Percentiles rank a stretch among this genome's conserved stretches.
phyloP scores from a whole-genome alignment of 2,329 filamentous ascomycete genomes.

The Aureobasidium leucospermi region DNA sequence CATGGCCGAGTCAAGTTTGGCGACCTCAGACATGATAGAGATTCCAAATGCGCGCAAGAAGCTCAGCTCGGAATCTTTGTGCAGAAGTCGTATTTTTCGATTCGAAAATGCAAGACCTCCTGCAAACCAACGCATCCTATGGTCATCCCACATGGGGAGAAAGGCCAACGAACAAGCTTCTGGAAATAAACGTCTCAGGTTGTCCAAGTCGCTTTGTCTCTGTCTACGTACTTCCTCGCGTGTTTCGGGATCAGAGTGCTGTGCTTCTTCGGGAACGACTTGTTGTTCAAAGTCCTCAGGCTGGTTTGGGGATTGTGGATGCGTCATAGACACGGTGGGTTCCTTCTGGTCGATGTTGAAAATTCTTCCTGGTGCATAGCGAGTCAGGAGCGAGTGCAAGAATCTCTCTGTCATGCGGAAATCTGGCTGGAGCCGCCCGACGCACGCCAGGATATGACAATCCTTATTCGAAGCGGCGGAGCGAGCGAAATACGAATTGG shows the following conservation, averaged over 20 bases:
- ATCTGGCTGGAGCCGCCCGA: not conserved
- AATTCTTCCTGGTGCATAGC: conserved; percentile 20
- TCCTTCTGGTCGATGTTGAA: conserved; percentile 19
- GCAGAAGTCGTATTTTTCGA: conserved; percentile 35
- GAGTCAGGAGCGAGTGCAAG: conserved; percentile 19
- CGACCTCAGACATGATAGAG: conserved; percentile 35
- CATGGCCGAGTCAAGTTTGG: conserved; percentile 32
- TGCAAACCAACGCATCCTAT: conserved; percentile 31
- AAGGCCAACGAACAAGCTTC: conserved; percentile 41
- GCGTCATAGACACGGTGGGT: not conserved
- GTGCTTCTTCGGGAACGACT: not conserved
- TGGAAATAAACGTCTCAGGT: conserved; percentile 28
- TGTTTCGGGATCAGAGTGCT: not conserved
- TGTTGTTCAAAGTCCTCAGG: not conserved
- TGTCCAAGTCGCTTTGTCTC: not conserved
- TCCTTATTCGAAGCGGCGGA: not conserved
- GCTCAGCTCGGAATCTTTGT: conserved; percentile 34
- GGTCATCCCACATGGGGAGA: conserved; percentile 46
- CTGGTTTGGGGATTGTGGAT: not conserved
- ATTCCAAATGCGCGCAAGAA: conserved; percentile 37
- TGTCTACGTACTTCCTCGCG: not conserved
- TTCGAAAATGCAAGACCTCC: conserved; percentile 42
- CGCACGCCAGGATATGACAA: not conserved
- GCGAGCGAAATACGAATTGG: not conserved
- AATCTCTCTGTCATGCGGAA: conserved; percentile 17